Evolutionary conservation across 352 stramenopile genomes (phyloP).

Genomic region (Pythium coloratum): DNA sequence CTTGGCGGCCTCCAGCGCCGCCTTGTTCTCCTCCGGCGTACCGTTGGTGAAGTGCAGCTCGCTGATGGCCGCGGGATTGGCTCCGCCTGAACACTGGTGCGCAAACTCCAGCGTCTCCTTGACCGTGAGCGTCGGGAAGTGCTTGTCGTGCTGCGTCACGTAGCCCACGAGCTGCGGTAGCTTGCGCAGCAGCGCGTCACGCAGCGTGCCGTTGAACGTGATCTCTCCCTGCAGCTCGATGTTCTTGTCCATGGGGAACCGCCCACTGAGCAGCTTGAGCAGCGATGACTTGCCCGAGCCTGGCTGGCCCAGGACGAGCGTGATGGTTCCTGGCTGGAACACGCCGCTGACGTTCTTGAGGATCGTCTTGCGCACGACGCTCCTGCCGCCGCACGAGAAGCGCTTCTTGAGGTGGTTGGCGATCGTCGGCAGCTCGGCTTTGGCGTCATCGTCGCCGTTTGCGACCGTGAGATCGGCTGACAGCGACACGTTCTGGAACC

Average conservation of each 20-base stretch:
- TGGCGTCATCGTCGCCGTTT: slow-evolving; percentile 8
- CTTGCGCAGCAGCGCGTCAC: slow-evolving; percentile 6
- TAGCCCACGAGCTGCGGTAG: slow-evolving; percentile 32
- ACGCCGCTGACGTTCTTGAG: slow-evolving; percentile 35
- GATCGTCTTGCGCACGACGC: slow-evolving; percentile 31
- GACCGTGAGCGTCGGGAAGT: slow-evolving; percentile 35
- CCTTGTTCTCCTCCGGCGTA: slow-evolving; percentile 27
- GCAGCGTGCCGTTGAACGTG: slow-evolving; percentile 28
- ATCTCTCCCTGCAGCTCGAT: slow-evolving; percentile 31
- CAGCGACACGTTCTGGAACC: slow-evolving; percentile 23
- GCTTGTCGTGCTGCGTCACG: slow-evolving; percentile 31
- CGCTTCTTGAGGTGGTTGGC: slow-evolving; percentile 27
- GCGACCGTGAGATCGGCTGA: slow-evolving; percentile 20
- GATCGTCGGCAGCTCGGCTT: slow-evolving; percentile 26
- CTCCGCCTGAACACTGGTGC: slow-evolving; percentile 23
- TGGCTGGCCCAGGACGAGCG: slow-evolving; percentile 34
- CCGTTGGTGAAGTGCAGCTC: slow-evolving; percentile 35
- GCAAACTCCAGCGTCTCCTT: slow-evolving; percentile 38
- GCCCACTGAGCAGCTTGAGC: slow-evolving; percentile 33
- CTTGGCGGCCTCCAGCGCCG: slow-evolving; percentile 6
- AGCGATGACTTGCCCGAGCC: slow-evolving; percentile 37
- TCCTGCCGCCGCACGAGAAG: slow-evolving; percentile 21
- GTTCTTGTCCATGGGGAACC: slow-evolving; percentile 37
- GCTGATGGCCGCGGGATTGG: slow-evolving; percentile 29
- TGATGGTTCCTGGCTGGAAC: slow-evolving; percentile 30